phyloP scores from a whole-genome alignment of 805 yeast genomes.

The Saccharomycopsis vini region DNA sequence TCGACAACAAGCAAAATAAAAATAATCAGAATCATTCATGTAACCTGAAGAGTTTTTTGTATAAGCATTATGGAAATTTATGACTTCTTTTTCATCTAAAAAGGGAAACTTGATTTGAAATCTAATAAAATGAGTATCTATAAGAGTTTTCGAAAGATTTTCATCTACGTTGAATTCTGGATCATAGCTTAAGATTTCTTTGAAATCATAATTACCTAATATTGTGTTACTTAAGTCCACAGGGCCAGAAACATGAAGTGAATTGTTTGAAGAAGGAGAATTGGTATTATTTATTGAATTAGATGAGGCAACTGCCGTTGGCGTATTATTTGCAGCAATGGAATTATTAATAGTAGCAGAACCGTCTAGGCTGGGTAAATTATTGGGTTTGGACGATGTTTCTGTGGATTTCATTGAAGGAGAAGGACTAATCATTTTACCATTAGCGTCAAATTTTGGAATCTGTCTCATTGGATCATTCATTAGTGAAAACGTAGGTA shows the following conservation, averaged over 20 bases:
- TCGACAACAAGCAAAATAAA: conserved; percentile 46
- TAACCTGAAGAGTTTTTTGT: conserved; percentile 26
- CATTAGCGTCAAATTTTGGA: conserved; percentile 10
- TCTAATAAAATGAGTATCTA: conserved; percentile 47
- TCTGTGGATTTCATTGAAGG: neutral
- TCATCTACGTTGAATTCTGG: conserved; percentile 47
- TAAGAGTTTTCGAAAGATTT: conserved; percentile 38
- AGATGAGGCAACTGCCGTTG: conserved; percentile 1
- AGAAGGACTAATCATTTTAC: neutral
- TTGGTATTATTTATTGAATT: no score
- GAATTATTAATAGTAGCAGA: neutral
- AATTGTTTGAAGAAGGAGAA: neutral
- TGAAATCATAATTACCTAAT: conserved; percentile 38
- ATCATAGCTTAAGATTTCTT: conserved; percentile 37
- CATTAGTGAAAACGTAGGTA: conserved; percentile 19
- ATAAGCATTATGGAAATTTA: conserved; percentile 41
- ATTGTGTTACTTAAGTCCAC: conserved; percentile 33
- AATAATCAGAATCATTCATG: conserved; percentile 33
- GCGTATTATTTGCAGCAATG: neutral
- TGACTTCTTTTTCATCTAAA: conserved; percentile 42
- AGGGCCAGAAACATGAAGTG: conserved; percentile 18
- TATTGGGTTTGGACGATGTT: no score
- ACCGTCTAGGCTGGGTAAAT: no score
- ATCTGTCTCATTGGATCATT: conserved; percentile 20
- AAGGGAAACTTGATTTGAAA: conserved; percentile 51